phyloP scores from a whole-genome alignment of 805 yeast species.

The Pichia nanzhaoensis region DNA sequence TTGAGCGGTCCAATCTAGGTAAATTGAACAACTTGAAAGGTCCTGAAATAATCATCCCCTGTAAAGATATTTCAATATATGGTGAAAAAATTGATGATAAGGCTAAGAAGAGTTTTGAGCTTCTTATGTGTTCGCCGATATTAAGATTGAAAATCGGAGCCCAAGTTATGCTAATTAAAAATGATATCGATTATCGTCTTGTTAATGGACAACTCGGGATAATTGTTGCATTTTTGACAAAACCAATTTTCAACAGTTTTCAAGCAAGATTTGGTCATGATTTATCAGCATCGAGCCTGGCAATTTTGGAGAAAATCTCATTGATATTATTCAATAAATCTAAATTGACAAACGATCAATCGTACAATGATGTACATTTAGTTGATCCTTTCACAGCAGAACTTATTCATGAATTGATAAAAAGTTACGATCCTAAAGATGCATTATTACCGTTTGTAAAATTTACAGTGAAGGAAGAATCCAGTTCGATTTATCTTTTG shows the following conservation, averaged over 20 bases:
- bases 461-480: slow-evolving; percentile 33
- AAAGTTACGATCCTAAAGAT: slow-evolving; percentile 17
- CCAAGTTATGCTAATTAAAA: slow-evolving; percentile 91
- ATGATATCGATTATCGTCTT: slow-evolving; percentile 52
- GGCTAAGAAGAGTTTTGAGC: slow-evolving; percentile 23
- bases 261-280: slow-evolving; percentile 11
- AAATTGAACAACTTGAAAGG: slow-evolving; percentile 49
- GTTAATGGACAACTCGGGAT: slow-evolving; percentile 92
- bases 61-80: slow-evolving; percentile 32
- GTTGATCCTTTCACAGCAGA: slow-evolving; percentile 9
- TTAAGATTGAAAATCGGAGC: slow-evolving; percentile 73
- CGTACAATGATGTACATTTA: slow-evolving; percentile 5
- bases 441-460: slow-evolving; percentile 39
- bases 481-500: slow-evolving; percentile 21
- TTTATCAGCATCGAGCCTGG: slow-evolving; percentile 5
- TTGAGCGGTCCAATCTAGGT: slow-evolving; percentile 60
- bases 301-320: slow-evolving; percentile 9
- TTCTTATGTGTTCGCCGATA: slow-evolving; percentile 62
- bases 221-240: slow-evolving; percentile 47
- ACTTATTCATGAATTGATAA: slow-evolving; percentile 19
- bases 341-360: slow-evolving; percentile 1
- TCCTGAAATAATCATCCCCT: slow-evolving; percentile 34
- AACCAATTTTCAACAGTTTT: slow-evolving; percentile 23
- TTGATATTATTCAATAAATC: slow-evolving; percentile 3
- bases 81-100: slow-evolving; percentile 11